Percentiles rank a stretch among this genome's conserved stretches.
Evolutionary conservation across 352 stramenopile genomes (phyloP).

Genomic region (Pythium volutum): DNA sequence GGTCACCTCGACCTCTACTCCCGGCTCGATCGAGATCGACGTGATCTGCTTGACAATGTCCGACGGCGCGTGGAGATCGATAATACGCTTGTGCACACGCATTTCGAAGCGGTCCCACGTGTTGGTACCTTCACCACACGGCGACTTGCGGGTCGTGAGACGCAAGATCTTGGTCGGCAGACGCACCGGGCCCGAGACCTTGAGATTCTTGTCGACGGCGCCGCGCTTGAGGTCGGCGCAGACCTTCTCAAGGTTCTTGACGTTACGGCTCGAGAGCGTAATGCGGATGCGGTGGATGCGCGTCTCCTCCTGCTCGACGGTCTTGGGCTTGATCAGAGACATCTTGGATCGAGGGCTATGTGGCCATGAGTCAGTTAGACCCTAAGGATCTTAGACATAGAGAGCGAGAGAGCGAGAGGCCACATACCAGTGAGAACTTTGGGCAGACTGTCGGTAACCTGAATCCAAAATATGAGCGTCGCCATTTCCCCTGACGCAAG

Average conservation of each 20-base stretch:
- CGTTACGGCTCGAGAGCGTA: slow-evolving; percentile 98
- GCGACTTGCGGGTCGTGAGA: slow-evolving; percentile 99
- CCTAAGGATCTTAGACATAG: neutral
- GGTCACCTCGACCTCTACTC: slow-evolving; percentile 98
- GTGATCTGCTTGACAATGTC: slow-evolving; percentile 99
- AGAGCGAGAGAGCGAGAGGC: neutral
- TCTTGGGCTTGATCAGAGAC: slow-evolving; percentile 87
- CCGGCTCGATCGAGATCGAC: slow-evolving; percentile 98
- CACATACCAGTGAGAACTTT: slow-evolving; percentile 63
- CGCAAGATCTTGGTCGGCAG: slow-evolving; percentile 98
- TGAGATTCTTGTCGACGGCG: slow-evolving; percentile 98
- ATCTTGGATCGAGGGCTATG: slow-evolving; percentile 87
- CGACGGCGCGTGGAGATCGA: slow-evolving; percentile 97
- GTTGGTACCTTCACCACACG: slow-evolving; percentile 98
- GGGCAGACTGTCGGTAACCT: slow-evolving; percentile 87
- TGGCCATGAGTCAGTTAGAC: neutral
- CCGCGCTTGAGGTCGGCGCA: slow-evolving; percentile 98
- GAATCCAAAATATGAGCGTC: slow-evolving; percentile 74
- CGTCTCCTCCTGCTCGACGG: slow-evolving; percentile 80
- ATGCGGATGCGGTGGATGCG: slow-evolving; percentile 98
- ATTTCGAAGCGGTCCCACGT: slow-evolving; percentile 99
- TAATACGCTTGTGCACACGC: slow-evolving; percentile 99
- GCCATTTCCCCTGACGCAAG: neutral
- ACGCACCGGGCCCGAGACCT: slow-evolving; percentile 97
- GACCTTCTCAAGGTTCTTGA: slow-evolving; percentile 99